phyloP scores from a whole-genome alignment of 805 yeast species.

The Pichia phayaonensis region DNA sequence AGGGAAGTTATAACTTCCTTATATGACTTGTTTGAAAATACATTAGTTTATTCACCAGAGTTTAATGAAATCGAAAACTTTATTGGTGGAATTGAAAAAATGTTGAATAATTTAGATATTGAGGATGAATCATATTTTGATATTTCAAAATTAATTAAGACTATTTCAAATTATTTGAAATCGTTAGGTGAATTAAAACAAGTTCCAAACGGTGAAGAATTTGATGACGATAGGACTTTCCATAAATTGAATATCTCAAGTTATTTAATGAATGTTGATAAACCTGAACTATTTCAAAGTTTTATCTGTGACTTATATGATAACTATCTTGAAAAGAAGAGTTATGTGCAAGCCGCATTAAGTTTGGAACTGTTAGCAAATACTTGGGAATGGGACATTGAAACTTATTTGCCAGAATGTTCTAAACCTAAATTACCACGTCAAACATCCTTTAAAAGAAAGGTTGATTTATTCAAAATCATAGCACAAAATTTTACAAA shows the following conservation, averaged over 20 bases:
- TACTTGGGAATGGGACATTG: constrained; percentile 68
- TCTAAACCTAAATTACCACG: constrained; percentile 67
- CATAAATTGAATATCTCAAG: constrained; percentile 69
- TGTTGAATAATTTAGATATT: constrained; percentile 44
- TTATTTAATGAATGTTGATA: constrained; percentile 66
- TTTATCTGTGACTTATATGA: constrained; percentile 70
- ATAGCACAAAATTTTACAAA: constrained; percentile 62
- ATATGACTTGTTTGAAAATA: constrained; percentile 53
- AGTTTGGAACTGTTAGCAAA: constrained; percentile 71
- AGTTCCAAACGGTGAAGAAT: constrained; percentile 77
- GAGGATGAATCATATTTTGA: constrained; percentile 56
- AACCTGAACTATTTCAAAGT: constrained; percentile 74
- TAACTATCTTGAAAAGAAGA: constrained; percentile 49
- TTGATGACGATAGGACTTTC: constrained; percentile 81
- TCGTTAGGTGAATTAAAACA: constrained; percentile 58
- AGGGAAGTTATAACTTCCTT: constrained; percentile 56
- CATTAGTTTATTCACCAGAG: constrained; percentile 46
- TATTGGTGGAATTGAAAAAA: constrained; percentile 38
- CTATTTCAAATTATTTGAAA: constrained; percentile 52
- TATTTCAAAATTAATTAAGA: constrained; percentile 43
- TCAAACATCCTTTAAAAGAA: constrained; percentile 74
- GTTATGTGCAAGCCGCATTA: constrained; percentile 76
- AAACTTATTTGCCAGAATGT: constrained; percentile 45
- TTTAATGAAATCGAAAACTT: constrained; percentile 47
- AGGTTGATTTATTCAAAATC: constrained; percentile 60